Base-by-base conservation (phyloP, 495 filamentous ascomycete genomes). In the Achaetomiella virescens region DNA sequence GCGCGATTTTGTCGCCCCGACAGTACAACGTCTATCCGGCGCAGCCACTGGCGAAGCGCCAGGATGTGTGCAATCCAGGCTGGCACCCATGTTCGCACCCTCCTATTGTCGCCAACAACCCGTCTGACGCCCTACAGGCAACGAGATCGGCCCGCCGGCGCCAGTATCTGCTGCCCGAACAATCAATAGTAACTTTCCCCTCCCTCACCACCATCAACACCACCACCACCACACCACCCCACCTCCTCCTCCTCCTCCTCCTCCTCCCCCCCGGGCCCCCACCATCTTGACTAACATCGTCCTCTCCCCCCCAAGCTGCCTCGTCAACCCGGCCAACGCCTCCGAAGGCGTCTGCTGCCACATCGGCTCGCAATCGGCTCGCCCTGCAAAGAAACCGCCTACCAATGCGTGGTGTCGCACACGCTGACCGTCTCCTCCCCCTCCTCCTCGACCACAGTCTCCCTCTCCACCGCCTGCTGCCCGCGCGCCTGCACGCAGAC, bases 391-490 rank as follows among this genome's bases (percentile, higher is more conserved):
- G 37, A 36, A 2, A 6, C 25, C 15, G 42, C 57, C 14, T 67
- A 54, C 52, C 40, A 65, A 62, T 64, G 62, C 55, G 43, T 41
- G 44, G 17, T 7, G 5, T 61, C 66, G 18, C 20, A 40, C 0
- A 69, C 67, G 10, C 42, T 65, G 22, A 59, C 65, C 21, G 33
- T 49, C 8, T 41, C 27, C 33, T 43, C 45, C 6, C 54, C 48
- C 21, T 9, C 27, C 27, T 31, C 27, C 27, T 31, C 27, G 9
- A 50, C 56, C 18, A 55, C 59, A 9, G 67, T 62, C 15, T 56
- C 61, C 5, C 1, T 60, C 38, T 22, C n/a, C 14, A 15, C 61
- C 7, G 66, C 66, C 41, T 78, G 75, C 60, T 78, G 75, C 51
- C 46, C 47, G 20, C 73, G 74, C 25, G 8, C 31, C 12, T 78